Percentiles rank a stretch among this genome's conserved stretches.
Evolutionary conservation across 805 yeast genomes (phyloP).

Genomic region (Maudiozyma pseudohumilis): DNA sequence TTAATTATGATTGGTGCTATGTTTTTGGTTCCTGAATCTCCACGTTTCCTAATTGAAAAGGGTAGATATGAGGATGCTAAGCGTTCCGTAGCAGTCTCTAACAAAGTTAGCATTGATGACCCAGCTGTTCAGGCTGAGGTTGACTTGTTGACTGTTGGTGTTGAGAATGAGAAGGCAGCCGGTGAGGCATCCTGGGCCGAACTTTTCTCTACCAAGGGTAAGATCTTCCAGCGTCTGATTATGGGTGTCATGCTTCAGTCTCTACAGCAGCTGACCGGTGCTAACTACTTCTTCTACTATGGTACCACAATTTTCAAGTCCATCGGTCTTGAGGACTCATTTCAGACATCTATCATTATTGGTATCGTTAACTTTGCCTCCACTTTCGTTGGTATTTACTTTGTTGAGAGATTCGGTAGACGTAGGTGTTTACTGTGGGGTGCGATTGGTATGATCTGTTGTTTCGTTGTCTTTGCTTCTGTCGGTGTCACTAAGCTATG

Average conservation of each 20-base stretch:
- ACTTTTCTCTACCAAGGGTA: constrained; percentile 1
- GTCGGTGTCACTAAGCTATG: constrained; percentile 1
- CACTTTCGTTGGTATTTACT: constrained; percentile 40
- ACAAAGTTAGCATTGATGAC: neutral
- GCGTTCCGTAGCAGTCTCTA: neutral
- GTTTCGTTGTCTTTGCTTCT: constrained; percentile 3
- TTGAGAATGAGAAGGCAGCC: neutral
- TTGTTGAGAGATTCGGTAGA: constrained; percentile 46
- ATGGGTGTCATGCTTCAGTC: constrained; percentile 2
- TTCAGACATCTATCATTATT: constrained; percentile 36
- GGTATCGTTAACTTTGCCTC: constrained; percentile 51
- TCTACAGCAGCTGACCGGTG: constrained; percentile 1
- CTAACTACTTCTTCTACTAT: constrained; percentile 2
- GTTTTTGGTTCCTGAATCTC: constrained; percentile 3
- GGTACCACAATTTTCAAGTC: constrained; percentile 2
- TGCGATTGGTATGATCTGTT: neutral
- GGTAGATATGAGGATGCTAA: constrained; percentile 1
- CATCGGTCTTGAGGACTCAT: neutral
- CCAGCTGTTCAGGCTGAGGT: neutral
- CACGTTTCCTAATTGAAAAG: constrained; percentile 1
- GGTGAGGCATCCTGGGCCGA: constrained; percentile 1
- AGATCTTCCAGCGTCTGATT: constrained; percentile 1
- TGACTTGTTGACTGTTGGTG: neutral
- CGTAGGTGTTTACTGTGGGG: constrained; percentile 27
- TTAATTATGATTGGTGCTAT: constrained; percentile 28